Percentiles rank a stretch among this genome's conserved stretches.
phyloP scores from a whole-genome alignment of 1,284 basidiomycete species.

The Stygiomarasmius scandens region DNA sequence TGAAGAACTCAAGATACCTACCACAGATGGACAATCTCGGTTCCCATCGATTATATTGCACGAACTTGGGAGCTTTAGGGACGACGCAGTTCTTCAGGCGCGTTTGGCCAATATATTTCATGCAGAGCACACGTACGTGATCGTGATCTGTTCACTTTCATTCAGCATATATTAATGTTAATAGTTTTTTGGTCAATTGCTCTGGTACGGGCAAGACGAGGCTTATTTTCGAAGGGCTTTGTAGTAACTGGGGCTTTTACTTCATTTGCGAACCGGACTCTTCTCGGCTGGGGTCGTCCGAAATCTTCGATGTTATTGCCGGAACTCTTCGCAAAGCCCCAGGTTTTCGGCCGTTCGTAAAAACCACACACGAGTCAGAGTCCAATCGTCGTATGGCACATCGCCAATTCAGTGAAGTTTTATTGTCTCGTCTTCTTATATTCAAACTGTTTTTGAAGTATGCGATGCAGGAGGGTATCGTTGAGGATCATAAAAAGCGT shows the following conservation, averaged over 20 bases:
- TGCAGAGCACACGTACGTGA: constrained; percentile 41
- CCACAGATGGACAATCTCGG: neutral
- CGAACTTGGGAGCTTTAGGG: constrained; percentile 37
- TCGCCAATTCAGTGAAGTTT: constrained; percentile 8
- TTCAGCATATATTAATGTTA: neutral
- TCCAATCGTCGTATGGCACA: constrained; percentile 1
- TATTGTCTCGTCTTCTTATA: constrained; percentile 15
- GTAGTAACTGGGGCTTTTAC: constrained; percentile 16
- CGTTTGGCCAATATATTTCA: constrained; percentile 42
- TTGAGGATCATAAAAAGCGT: constrained; percentile 5
- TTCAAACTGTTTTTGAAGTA: constrained; percentile 15
- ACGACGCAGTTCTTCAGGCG: constrained; percentile 28
- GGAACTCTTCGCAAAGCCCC: neutral
- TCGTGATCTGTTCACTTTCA: neutral
- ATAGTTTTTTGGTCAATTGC: constrained; percentile 13
- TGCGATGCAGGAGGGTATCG: neutral
- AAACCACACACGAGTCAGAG: neutral
- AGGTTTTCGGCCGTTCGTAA: neutral
- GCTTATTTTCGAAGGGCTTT: constrained; percentile 13
- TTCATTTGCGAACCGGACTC: constrained; percentile 3
- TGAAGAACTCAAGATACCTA: constrained; percentile 1
- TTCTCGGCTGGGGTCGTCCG: neutral
- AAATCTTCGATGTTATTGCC: neutral
- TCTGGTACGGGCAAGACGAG: constrained; percentile 17
- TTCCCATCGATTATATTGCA: constrained; percentile 29